phyloP scores from a whole-genome alignment of 306 rosid genomes.

The Vigna radiata region DNA sequence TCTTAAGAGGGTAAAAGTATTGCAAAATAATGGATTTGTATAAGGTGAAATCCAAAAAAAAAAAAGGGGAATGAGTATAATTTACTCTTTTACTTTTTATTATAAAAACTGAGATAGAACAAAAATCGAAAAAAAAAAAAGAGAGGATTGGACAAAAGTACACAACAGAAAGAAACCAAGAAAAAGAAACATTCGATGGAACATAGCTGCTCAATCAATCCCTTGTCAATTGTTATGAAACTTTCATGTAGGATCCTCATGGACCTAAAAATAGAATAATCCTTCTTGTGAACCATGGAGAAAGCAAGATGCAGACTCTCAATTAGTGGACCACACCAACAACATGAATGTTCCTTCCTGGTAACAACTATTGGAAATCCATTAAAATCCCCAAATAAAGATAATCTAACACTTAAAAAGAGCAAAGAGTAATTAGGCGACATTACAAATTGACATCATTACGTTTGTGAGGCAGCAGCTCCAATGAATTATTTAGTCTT shows the following conservation, averaged over 20 bases:
- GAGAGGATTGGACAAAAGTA: not conserved
- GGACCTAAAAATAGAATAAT: not conserved
- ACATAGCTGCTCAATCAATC: slow-evolving; percentile 10
- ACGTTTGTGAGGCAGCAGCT: not conserved
- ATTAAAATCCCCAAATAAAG: not conserved
- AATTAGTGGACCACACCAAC: not conserved
- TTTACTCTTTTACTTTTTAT: too few species aligned
- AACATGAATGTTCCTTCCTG: not conserved
- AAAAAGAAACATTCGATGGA: not conserved
- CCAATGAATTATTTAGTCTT: not conserved
- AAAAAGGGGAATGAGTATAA: too few species aligned
- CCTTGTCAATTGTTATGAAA: not conserved
- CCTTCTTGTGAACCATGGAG: not conserved
- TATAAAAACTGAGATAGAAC: not conserved
- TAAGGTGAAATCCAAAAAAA: too few species aligned
- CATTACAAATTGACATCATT: not conserved
- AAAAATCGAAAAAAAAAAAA: not conserved
- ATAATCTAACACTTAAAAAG: not conserved
- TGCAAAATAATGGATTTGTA: too few species aligned
- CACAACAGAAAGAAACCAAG: not conserved
- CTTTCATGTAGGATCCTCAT: not conserved
- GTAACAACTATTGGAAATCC: not conserved
- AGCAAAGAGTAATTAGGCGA: not conserved
- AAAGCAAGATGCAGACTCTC: not conserved
- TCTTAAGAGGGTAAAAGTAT: too few species aligned